These are phyloP conservation scores for Neltuma alba DNA, from an alignment of 306 rosid species.

Conservation along the genomic window DNA sequence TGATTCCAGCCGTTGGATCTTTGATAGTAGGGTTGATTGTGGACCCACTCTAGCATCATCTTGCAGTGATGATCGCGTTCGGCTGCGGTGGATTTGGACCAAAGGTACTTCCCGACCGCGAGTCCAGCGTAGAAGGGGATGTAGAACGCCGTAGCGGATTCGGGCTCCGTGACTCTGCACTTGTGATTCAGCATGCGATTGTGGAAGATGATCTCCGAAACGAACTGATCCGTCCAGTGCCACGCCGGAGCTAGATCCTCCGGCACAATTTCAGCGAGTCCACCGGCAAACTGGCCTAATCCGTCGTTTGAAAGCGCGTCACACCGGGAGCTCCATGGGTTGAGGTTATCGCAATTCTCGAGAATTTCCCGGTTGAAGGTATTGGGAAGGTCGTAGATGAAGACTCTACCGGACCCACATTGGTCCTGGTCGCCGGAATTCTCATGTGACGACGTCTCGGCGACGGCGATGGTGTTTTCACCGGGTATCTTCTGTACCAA, in stretches of 20 bases:
- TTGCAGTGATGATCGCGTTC: slow-evolving; percentile 72
- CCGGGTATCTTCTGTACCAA: not conserved
- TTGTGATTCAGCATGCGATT: slow-evolving; percentile 62
- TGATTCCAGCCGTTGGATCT: slow-evolving; percentile 83
- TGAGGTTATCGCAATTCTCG: slow-evolving; percentile 63
- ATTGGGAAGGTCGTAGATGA: slow-evolving; percentile 71
- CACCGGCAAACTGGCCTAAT: slow-evolving; percentile 54
- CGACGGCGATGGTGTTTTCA: not conserved
- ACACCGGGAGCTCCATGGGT: slow-evolving; percentile 89
- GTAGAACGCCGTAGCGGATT: slow-evolving; percentile 76
- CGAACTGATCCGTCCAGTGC: slow-evolving; percentile 97
- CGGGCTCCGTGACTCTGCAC: slow-evolving; percentile 66
- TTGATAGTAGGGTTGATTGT: slow-evolving; percentile 43
- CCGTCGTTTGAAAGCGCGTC: slow-evolving; percentile 67
- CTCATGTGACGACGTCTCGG: not conserved
- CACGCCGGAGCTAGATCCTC: slow-evolving; percentile 65
- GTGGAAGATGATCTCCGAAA: slow-evolving; percentile 71
- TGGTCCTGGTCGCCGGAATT: slow-evolving; percentile 16
- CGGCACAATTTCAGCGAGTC: slow-evolving; percentile 58
- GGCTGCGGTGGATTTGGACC: slow-evolving; percentile 49
- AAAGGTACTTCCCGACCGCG: slow-evolving; percentile 71
- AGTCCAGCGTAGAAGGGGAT: slow-evolving; percentile 84
- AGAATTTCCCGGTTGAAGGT: slow-evolving; percentile 66
- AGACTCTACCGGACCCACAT: slow-evolving; percentile 60
- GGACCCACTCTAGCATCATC: slow-evolving; percentile 63